Evolutionary conservation across 257 asterid genomes (phyloP).

Genomic region (Fraxinus anomala): DNA sequence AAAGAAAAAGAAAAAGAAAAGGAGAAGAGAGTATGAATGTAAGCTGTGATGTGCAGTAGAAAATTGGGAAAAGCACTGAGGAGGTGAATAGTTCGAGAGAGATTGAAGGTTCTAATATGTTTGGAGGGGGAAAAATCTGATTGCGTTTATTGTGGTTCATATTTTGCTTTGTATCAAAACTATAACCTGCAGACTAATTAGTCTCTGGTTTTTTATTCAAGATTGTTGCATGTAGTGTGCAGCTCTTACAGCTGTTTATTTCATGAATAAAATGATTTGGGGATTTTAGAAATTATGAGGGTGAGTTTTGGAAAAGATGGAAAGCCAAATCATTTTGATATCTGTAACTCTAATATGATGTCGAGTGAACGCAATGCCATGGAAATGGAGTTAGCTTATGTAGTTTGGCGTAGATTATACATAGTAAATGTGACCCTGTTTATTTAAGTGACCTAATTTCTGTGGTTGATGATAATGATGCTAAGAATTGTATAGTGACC

Average conservation of each 20-base stretch:
- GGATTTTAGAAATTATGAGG: background rate
- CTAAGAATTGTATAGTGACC: background rate
- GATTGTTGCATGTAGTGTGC: background rate
- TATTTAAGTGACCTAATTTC: background rate
- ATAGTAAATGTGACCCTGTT: background rate
- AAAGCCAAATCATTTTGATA: background rate
- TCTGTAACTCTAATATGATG: background rate
- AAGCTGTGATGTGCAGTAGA: background rate
- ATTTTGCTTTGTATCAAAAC: background rate
- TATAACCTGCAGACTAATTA: background rate
- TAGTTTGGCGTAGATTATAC: background rate
- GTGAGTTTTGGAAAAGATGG: background rate
- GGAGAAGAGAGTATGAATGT: background rate
- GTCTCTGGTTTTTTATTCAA: no score
- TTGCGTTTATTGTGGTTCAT: background rate
- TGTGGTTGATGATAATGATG: background rate
- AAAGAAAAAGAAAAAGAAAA: no score
- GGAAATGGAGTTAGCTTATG: background rate
- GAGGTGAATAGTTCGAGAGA: slow-evolving; percentile 1
- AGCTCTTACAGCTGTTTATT: no score
- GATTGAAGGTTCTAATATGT: background rate
- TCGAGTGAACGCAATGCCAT: background rate
- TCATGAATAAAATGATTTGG: background rate
- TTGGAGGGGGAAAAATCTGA: background rate
- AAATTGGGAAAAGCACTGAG: background rate